These are phyloP conservation scores for Pestalotiopsis sp. DNA, from an alignment of 2,329 filamentous ascomycete species.

Conservation along the genomic window DNA sequence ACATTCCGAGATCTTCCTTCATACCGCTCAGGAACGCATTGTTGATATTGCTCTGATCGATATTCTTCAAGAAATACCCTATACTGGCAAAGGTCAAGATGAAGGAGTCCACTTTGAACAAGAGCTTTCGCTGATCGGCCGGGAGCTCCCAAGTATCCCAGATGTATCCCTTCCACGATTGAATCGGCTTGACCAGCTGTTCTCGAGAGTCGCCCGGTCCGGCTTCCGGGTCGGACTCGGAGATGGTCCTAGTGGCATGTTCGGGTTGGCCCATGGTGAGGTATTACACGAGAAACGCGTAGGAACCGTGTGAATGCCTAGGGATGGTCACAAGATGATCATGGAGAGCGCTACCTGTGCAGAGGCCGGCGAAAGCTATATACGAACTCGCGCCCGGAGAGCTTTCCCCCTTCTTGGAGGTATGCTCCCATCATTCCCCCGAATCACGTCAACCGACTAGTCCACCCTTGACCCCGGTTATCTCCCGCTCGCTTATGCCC, in stretches of 20 bases:
- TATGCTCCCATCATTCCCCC: neutral
- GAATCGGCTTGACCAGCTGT: slow-evolving; percentile 3
- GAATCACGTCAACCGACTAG: neutral
- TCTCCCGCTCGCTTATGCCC: neutral
- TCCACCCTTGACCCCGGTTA: neutral
- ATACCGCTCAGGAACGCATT: slow-evolving; percentile 12
- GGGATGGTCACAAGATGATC: too few relatives aligned
- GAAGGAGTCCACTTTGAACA: slow-evolving; percentile 6
- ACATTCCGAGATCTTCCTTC: slow-evolving; percentile 12
- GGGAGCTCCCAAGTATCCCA: slow-evolving; percentile 8
- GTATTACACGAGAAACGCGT: neutral
- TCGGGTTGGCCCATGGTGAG: neutral
- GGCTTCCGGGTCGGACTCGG: neutral
- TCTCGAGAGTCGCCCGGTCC: neutral
- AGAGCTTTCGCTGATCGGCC: neutral
- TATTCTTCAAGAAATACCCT: neutral
- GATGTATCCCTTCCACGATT: slow-evolving; percentile 1
- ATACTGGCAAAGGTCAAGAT: neutral
- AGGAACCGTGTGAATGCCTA: neutral
- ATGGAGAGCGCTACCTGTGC: too few relatives aligned
- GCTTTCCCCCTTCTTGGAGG: neutral
- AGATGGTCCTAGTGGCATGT: neutral
- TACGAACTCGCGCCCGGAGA: neutral
- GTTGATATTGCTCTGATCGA: slow-evolving; percentile 12
- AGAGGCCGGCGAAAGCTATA: neutral